These are phyloP conservation scores for Pythium graminicola DNA, from an alignment of 352 stramenopile genomes.

Conservation along the genomic window DNA sequence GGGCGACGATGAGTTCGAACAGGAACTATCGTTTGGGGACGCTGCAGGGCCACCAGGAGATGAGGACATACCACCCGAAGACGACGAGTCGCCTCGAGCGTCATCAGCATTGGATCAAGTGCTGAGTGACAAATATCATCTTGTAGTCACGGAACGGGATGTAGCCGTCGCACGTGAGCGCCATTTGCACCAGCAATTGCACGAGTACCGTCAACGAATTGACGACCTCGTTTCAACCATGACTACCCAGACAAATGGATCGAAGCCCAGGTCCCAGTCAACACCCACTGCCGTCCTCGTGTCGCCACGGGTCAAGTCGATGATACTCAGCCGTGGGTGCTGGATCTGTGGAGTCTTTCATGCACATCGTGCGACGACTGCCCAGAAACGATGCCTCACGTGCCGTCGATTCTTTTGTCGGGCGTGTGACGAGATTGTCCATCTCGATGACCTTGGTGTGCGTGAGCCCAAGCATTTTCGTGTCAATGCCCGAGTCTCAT, in stretches of 20 bases:
- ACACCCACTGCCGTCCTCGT: neutral
- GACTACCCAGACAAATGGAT: neutral
- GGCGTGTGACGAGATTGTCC: constrained; percentile 39
- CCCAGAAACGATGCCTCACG: constrained; percentile 36
- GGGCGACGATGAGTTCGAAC: no score
- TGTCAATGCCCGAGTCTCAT: constrained; percentile 28
- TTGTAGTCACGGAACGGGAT: constrained; percentile 37
- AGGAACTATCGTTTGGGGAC: no score
- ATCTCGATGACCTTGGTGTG: constrained; percentile 62
- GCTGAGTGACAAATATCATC: constrained; percentile 40
- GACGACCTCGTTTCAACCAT: constrained; percentile 14
- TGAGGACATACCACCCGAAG: no score
- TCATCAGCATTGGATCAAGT: no score
- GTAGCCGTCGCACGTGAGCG: constrained; percentile 32
- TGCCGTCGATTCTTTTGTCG: constrained; percentile 41
- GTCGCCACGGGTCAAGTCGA: neutral
- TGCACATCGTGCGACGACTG: neutral
- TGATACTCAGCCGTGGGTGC: neutral
- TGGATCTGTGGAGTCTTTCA: constrained; percentile 12
- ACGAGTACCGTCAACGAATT: constrained; percentile 19
- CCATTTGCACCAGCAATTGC: constrained; percentile 23
- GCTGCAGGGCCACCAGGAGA: no score
- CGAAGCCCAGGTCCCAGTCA: neutral
- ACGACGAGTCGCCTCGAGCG: no score
- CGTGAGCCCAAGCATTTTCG: constrained; percentile 40